Evolutionary conservation across 139 green algal genomes (phyloP).

Genomic region (Closterium sp.): DNA sequence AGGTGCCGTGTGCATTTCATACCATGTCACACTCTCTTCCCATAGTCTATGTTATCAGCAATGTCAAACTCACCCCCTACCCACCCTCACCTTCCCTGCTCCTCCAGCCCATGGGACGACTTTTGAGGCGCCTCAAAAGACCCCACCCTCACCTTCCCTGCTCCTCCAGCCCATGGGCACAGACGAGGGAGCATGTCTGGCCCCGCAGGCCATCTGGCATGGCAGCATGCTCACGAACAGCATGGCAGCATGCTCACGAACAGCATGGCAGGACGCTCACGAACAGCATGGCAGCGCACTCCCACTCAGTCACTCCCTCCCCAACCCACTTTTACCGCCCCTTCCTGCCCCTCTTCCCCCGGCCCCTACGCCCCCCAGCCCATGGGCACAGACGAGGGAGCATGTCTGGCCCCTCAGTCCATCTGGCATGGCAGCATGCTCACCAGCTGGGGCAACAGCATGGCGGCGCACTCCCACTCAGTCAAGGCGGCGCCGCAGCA

Average conservation of each 20-base stretch:
- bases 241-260: too few species aligned
- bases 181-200: slow-evolving; percentile 4
- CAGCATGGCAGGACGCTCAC: too few species aligned
- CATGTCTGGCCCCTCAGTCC: neutral
- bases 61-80: neutral
- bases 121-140: too few species aligned
- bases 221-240: neutral
- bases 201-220: neutral
- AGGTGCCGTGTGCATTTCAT: too few species aligned
- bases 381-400: neutral
- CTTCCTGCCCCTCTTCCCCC: neutral
- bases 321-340: neutral
- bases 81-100: neutral
- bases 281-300: neutral
- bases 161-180: neutral
- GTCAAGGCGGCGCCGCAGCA: neutral
- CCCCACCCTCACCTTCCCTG: too few species aligned
- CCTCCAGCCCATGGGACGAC: too few species aligned
- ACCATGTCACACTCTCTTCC: too few species aligned
- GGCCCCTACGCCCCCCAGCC: neutral
- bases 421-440: neutral
- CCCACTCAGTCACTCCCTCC: neutral
- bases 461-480: neutral
- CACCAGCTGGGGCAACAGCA: slow-evolving; percentile 2
- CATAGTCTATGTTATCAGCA: too few species aligned